Evolutionary conservation across 768 basidiomycete genomes (phyloP), one percentile per base, ranked within the genome.

Genomic region (Boletus vermiculosoides): DNA sequence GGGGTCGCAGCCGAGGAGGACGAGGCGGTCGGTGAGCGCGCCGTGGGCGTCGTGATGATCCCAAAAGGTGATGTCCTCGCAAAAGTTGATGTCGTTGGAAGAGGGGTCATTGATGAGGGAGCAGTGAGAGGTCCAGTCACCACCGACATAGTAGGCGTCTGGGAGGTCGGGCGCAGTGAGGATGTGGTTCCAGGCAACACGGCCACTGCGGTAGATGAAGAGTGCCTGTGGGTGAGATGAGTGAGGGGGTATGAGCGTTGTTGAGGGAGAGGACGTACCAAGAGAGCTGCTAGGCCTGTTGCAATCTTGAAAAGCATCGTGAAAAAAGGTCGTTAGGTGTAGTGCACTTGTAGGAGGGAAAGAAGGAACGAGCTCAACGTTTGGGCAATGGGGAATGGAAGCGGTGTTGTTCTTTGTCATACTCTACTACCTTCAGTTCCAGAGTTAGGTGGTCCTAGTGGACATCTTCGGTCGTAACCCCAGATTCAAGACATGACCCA

Each of bases 41-140:
- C 76, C 80, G 7, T 66, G 45, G 5, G 58, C 61, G 58, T 80
- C 78, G 49, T 72, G 71, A n/a, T 79, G 66, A 56, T 87, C 84
- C 87, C 87, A 90, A 56, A 85, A 83, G 2, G 74, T 71, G 31
- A 76, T 82, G 62, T 90, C 88, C 65, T 90, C 88, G 66, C 88
- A 90, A 60, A 80, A 73, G 12, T 66, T 69, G 51, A 78, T 67
- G 56, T 73, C 67, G 13, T 59, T 54, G 9, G 70, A 68, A 30
- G 69, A 53, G 3, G 65, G 66, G 42, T 77, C 74, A 11, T 63
- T 65, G 49, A 83, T 57, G 16, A 76, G 63, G 20, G 68, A 62
- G 65, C 86, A 88, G 44, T 81, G 75, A 0, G 73, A 67, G 25
- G 70, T 61, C 57, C 77, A 81, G 63, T 84, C 66, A 0, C 84